phyloP scores from a whole-genome alignment of 495 filamentous ascomycete species.

The Penicillium desertorum region DNA sequence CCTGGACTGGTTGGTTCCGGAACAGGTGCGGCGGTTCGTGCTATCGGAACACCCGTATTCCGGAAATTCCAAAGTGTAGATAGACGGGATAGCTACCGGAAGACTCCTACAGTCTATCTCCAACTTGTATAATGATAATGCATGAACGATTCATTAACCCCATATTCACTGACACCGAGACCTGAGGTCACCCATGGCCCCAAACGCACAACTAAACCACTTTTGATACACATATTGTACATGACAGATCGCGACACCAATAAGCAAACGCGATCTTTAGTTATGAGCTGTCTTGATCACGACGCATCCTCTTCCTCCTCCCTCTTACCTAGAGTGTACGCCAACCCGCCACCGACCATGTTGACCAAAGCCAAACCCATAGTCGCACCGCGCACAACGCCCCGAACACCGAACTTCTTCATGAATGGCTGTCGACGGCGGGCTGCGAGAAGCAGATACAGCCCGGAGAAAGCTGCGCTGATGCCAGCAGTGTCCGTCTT shows the following conservation, averaged over 20 bases:
- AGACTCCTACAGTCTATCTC: neutral
- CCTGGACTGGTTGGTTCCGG: constrained; percentile 63
- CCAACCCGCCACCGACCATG: constrained; percentile 65
- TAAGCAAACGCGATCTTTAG: neutral
- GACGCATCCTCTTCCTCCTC: constrained; percentile 51
- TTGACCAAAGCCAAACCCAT: constrained; percentile 71
- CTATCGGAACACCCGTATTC: constrained; percentile 40
- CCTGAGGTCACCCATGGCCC: neutral
- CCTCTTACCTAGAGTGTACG: constrained; percentile 65
- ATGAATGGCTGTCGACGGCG: constrained; percentile 59
- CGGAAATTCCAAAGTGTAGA: constrained; percentile 3
- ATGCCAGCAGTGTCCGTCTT: constrained; percentile 81
- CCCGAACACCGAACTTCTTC: constrained; percentile 65
- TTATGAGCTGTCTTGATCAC: neutral
- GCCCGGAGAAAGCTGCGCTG: constrained; percentile 79
- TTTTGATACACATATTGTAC: constrained; percentile 23
- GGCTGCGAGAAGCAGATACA: constrained; percentile 77
- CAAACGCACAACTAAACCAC: neutral
- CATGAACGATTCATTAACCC: constrained; percentile 4
- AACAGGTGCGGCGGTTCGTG: constrained; percentile 60
- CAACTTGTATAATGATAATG: constrained; percentile 9
- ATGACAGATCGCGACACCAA: neutral
- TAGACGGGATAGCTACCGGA: neutral
- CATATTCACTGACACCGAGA: constrained; percentile 3
- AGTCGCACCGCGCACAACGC: constrained; percentile 67